Percentiles rank a stretch among this genome's conserved stretches.
Conservation (phyloP, 2,329 filamentous ascomycete species). For the Fusarium graminum region DNA sequence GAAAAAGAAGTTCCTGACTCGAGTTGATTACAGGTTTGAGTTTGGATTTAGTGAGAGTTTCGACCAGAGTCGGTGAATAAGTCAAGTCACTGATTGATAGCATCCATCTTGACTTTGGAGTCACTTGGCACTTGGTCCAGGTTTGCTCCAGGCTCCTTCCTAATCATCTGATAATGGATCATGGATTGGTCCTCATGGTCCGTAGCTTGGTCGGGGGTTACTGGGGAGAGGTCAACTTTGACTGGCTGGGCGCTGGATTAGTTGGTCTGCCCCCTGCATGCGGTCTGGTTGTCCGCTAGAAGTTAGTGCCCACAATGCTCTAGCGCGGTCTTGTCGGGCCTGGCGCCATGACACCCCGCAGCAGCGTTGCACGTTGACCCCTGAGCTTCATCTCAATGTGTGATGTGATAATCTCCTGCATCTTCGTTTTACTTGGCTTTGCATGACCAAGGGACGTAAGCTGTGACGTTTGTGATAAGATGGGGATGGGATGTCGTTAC, state of each 20-base stretch:
- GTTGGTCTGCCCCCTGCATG: slow-evolving; percentile 46
- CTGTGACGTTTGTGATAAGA: slow-evolving; percentile 12
- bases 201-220: slow-evolving; percentile 26
- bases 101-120: slow-evolving; percentile 6
- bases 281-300: slow-evolving; percentile 44
- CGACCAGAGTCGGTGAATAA: slow-evolving; percentile 4
- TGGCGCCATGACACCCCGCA: slow-evolving; percentile 42
- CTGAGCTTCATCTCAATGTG: slow-evolving; percentile 33
- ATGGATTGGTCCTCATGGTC: slow-evolving; percentile 31
- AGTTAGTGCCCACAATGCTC: slow-evolving; percentile 44
- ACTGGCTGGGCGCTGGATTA: slow-evolving; percentile 31
- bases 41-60: not conserved
- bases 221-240: slow-evolving; percentile 9
- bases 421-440: slow-evolving; percentile 14
- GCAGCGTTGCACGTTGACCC: slow-evolving; percentile 39
- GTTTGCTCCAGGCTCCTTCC: slow-evolving; percentile 33
- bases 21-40: not conserved
- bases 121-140: slow-evolving; percentile 30
- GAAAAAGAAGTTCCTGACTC: slow-evolving; percentile 16
- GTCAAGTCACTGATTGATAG: slow-evolving; percentile 12
- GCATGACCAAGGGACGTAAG: slow-evolving; percentile 9
- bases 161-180: slow-evolving; percentile 37
- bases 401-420: slow-evolving; percentile 34
- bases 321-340: slow-evolving; percentile 20
- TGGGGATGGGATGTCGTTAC: slow-evolving; percentile 1